These are phyloP conservation scores for Emmonsiellopsis sp. DNA, from an alignment of 2,329 filamentous ascomycete genomes.

Conservation along the genomic window DNA sequence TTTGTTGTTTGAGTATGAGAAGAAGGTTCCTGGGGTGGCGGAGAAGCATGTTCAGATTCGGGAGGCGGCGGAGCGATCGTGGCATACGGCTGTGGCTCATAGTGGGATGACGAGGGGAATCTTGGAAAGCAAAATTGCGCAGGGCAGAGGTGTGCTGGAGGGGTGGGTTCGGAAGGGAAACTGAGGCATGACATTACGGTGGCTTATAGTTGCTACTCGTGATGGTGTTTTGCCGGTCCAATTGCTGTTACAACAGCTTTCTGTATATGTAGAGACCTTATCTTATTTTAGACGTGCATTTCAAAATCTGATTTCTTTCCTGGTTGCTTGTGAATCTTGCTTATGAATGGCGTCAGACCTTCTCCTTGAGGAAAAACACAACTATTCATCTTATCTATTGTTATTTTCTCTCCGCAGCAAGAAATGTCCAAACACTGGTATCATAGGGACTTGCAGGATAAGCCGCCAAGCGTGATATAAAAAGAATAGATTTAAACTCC, in stretches of 20 bases:
- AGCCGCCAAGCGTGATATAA: background rate
- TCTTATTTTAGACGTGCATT: background rate
- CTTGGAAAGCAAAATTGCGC: slow-evolving; percentile 71
- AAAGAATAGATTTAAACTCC: background rate
- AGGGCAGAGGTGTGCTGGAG: slow-evolving; percentile 68
- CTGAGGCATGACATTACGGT: slow-evolving; percentile 33
- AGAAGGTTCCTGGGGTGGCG: slow-evolving; percentile 72
- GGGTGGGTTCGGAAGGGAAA: slow-evolving; percentile 86
- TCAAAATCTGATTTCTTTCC: background rate
- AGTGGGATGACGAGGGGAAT: slow-evolving; percentile 59
- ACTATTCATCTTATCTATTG: no score
- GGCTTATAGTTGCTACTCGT: background rate
- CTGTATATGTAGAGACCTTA: slow-evolving; percentile 1
- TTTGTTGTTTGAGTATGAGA: slow-evolving; percentile 85
- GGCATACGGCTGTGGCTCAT: slow-evolving; percentile 66
- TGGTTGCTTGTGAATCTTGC: background rate
- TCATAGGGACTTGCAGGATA: background rate
- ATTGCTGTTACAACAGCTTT: slow-evolving; percentile 2
- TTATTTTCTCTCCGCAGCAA: no score
- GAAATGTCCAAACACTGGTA: background rate
- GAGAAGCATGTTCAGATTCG: slow-evolving; percentile 68
- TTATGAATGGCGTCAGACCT: background rate
- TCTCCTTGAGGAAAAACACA: no score
- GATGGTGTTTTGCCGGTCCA: background rate
- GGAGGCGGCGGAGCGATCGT: slow-evolving; percentile 58